Percentiles rank a stretch among this genome's conserved stretches.
These are phyloP conservation scores for Tritrichomonas musculus DNA, from an alignment of 208 protist genomes.

Conservation along the genomic window DNA sequence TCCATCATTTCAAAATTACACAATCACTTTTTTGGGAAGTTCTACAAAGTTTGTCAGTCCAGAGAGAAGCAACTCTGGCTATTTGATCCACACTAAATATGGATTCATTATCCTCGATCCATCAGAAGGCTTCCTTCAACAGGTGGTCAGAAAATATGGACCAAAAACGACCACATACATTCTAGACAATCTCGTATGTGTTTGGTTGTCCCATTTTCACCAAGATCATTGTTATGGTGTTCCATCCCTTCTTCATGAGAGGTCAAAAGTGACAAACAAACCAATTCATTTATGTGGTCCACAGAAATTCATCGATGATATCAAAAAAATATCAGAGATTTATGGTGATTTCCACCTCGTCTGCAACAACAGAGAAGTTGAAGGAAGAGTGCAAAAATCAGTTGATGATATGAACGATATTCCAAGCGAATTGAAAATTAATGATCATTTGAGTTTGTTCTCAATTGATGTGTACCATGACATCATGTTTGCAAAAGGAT, in stretches of 20 bases:
- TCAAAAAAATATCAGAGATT: too few species aligned
- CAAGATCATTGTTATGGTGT: neutral
- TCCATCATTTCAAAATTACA: too few species aligned
- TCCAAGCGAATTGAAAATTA: neutral
- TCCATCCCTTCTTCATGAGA: neutral
- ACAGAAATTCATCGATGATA: neutral
- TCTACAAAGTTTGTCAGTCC: neutral
- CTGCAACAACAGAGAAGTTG: too few species aligned
- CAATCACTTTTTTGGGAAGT: neutral
- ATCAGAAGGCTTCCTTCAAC: neutral
- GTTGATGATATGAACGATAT: neutral
- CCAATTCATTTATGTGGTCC: neutral
- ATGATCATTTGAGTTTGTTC: neutral
- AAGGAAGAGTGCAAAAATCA: neutral
- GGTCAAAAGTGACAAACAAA: neutral
- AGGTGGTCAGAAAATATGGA: neutral
- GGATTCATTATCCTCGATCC: neutral
- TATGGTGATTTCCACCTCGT: too few species aligned
- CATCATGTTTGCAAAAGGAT: too few species aligned
- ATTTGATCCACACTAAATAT: neutral
- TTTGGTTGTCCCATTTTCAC: neutral
- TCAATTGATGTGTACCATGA: neutral
- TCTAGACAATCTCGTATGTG: neutral
- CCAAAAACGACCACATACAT: neutral
- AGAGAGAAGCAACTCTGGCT: neutral